Conservation (phyloP, 352 stramenopile genomes). For the Globisporangium splendens region DNA sequence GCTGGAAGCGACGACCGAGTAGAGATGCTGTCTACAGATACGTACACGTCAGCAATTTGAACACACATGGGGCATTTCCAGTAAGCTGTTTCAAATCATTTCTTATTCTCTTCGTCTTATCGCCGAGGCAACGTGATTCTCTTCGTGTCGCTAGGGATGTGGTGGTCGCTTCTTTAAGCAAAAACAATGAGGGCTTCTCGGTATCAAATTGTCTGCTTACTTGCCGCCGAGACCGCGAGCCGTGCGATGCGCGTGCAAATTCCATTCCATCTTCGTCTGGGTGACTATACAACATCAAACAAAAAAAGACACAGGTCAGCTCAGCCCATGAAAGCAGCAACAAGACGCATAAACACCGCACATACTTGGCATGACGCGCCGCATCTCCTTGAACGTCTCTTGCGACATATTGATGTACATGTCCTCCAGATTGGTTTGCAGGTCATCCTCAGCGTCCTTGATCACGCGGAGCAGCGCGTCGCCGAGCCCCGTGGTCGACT, state of each 20-base stretch:
- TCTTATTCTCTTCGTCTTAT: too few species aligned
- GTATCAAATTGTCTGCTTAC: conserved; percentile 21
- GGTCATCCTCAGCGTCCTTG: conserved; percentile 74
- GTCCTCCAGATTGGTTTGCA: conserved; percentile 89
- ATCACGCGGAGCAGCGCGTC: conserved; percentile 72
- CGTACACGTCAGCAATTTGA: neutral
- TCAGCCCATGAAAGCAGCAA: too few species aligned
- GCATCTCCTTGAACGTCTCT: conserved; percentile 94
- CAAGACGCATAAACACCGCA: neutral
- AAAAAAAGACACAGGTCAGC: neutral
- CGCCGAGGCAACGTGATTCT: neutral
- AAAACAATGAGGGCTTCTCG: neutral
- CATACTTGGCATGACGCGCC: conserved; percentile 90
- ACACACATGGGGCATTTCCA: neutral
- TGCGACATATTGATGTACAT: conserved; percentile 96
- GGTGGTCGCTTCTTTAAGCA: too few species aligned
- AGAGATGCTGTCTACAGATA: neutral
- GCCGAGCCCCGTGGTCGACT: conserved; percentile 38
- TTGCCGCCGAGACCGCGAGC: conserved; percentile 71
- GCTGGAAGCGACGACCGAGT: conserved; percentile 17
- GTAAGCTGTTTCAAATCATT: too few species aligned
- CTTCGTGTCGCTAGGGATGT: neutral
- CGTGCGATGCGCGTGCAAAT: conserved; percentile 75
- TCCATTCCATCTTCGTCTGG: conserved; percentile 90
- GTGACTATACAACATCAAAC: conserved; percentile 41